These are phyloP conservation scores for Candida namnaoensis DNA, from an alignment of 805 yeast genomes.

Conservation along the genomic window DNA sequence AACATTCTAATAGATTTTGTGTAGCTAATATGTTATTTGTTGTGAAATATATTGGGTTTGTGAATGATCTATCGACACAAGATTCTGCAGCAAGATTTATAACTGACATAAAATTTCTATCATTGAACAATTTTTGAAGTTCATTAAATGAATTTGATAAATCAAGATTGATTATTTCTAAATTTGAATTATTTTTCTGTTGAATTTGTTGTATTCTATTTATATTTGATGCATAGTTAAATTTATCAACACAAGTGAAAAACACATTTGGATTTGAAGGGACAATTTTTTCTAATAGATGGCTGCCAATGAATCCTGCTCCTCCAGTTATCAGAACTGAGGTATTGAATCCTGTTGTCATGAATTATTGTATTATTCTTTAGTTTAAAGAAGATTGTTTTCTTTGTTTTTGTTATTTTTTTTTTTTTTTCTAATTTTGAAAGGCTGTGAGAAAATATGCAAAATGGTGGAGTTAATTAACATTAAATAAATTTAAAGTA, in stretches of 20 bases:
- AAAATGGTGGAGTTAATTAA: no score
- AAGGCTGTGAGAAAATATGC: no score
- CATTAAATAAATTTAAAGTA: no score
- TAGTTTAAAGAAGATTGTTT: no score
- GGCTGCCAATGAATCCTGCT: no score
- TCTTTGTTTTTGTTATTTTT: no score
- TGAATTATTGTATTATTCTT: no score
- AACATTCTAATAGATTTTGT: conserved; percentile 36
- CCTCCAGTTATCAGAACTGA: no score
- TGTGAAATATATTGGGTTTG: conserved; percentile 33
- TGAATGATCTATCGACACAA: conserved; percentile 43
- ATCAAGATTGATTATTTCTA: conserved; percentile 25
- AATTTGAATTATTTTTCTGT: conserved; percentile 17
- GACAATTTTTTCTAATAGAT: no score
- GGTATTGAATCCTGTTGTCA: no score
- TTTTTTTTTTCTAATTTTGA: no score
- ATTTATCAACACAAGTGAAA: conserved; percentile 33
- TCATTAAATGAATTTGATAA: conserved; percentile 19
- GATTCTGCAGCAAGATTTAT: conserved; percentile 49
- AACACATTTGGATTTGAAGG: no score
- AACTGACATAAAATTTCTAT: conserved; percentile 22
- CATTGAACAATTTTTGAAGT: conserved; percentile 13
- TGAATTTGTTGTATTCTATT: conserved; percentile 15
- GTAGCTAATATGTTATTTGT: conserved; percentile 37
- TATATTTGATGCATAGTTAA: conserved; percentile 34